These are phyloP conservation scores for Boeremia exigua DNA, from an alignment of 2,329 filamentous ascomycete genomes.

Conservation along the genomic window DNA sequence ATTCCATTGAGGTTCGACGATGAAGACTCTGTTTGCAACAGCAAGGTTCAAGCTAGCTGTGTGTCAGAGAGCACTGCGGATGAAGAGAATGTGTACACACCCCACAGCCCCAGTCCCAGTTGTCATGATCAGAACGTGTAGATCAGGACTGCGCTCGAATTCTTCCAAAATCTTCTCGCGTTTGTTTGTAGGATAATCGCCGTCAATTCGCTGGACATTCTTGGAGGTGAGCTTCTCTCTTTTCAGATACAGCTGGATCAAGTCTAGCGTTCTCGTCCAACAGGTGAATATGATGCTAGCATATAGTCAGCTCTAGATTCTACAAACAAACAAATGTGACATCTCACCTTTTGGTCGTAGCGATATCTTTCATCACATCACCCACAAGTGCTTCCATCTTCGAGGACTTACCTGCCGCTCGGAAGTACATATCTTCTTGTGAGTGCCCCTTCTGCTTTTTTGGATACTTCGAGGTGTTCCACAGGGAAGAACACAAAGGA, in stretches of 20 bases:
- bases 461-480: conserved; percentile 3
- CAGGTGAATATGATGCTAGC: conserved; percentile 41
- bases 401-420: conserved; percentile 36
- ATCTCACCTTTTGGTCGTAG: conserved; percentile 35
- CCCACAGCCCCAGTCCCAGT: conserved; percentile 60
- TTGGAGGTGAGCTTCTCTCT: not conserved
- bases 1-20: conserved; percentile 64
- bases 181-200: conserved; percentile 46
- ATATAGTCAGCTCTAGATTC: not conserved
- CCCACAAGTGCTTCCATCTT: conserved; percentile 45
- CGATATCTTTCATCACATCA: conserved; percentile 40
- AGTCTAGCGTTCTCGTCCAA: conserved; percentile 39
- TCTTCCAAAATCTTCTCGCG: conserved; percentile 49
- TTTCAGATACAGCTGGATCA: conserved; percentile 26
- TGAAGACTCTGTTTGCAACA: conserved; percentile 56
- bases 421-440: conserved; percentile 39
- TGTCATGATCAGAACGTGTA: conserved; percentile 59
- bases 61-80: not conserved
- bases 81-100: conserved; percentile 33
- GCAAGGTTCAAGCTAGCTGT: conserved; percentile 55
- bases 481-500: conserved; percentile 31
- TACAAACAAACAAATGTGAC: no score
- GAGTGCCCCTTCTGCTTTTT: conserved; percentile 3
- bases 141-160: conserved; percentile 40
- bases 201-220: conserved; percentile 54